phyloP scores from a whole-genome alignment of 805 yeast genomes.

The Suhomyces vadensis region DNA sequence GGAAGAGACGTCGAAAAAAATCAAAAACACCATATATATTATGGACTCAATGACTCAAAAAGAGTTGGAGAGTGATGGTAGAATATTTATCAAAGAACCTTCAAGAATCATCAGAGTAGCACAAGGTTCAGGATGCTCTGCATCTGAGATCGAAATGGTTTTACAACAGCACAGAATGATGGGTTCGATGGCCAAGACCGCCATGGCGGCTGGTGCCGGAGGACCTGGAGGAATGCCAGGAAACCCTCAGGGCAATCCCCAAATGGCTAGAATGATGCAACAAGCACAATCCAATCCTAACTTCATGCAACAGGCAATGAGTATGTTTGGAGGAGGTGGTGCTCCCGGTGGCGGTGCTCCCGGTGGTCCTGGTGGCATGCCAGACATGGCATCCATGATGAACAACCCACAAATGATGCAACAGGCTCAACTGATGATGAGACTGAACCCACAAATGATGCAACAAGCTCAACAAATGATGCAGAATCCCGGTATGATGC shows the following conservation, averaged over 20 bases:
- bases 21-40: constrained; percentile 86
- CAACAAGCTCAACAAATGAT: constrained; percentile 46
- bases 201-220: constrained; percentile 50
- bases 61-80: constrained; percentile 90
- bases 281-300: constrained; percentile 52
- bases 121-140: constrained; percentile 90
- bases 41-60: constrained; percentile 95
- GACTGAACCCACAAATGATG: constrained; percentile 45
- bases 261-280: constrained; percentile 55
- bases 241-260: constrained; percentile 34
- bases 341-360: too few relatives aligned
- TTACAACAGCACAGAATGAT: constrained; percentile 89
- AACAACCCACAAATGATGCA: constrained; percentile 54
- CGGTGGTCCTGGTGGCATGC: constrained; percentile 40
- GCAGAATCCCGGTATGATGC: constrained; percentile 70
- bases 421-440: constrained; percentile 50
- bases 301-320: constrained; percentile 63
- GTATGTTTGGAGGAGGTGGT: constrained; percentile 60
- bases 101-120: constrained; percentile 87
- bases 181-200: constrained; percentile 86
- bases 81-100: constrained; percentile 76
- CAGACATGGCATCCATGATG: constrained; percentile 61
- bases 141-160: constrained; percentile 89
- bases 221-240: constrained; percentile 12
- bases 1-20: constrained; percentile 80